Evolutionary conservation across 805 yeast genomes (phyloP), one percentile per base, ranked within the genome.

Genomic region (Scheffersomyces spartinae): DNA sequence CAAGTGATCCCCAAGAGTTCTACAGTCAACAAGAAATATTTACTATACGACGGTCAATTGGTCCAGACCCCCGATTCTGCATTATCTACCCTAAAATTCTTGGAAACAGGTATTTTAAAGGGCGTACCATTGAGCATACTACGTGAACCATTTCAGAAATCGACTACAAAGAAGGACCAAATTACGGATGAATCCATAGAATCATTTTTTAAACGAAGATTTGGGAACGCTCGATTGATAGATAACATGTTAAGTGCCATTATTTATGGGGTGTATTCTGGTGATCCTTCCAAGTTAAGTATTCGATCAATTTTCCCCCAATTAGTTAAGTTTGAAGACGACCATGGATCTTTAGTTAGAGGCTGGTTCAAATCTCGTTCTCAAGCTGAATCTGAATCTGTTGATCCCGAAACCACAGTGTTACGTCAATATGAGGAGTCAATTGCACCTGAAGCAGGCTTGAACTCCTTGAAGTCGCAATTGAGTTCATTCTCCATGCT

Each of bases 211-310:
- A 43, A 55, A 2, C 57, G 96, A 35, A 52, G 95, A 32, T 76
- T 85, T 44, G 86, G 86, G 3, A 42, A 36, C 7, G 56, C 59
- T 6, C 27, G 56, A 3, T 49, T 77, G 4, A 55, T 60, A 6
- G 55, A 53, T 30, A 74, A 81, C 26, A 51, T 88, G 9, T 52
- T 80, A 12, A 80, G 94, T 49, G 97, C 95, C 0, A 53, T 85
- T 4, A 60, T 79, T 45, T 84, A 85, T 42, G 98, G 98, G 0
- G 74, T 91, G 1, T 88, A 85, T 48, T 95, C 94, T 1, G 91
- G 83, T n/a, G 94, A 86, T 47, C 62, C 73, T 2, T 41, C 61
- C 5, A 56, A 68, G 29, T 49, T 88, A 25, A 80, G 94, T 55
- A 72, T 78, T 0, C 52, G 67, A 12, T 61, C 79, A 4, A 61